Evolutionary conservation across 2,329 filamentous ascomycete species (phyloP).

Genomic region (Diaporthe sp.): DNA sequence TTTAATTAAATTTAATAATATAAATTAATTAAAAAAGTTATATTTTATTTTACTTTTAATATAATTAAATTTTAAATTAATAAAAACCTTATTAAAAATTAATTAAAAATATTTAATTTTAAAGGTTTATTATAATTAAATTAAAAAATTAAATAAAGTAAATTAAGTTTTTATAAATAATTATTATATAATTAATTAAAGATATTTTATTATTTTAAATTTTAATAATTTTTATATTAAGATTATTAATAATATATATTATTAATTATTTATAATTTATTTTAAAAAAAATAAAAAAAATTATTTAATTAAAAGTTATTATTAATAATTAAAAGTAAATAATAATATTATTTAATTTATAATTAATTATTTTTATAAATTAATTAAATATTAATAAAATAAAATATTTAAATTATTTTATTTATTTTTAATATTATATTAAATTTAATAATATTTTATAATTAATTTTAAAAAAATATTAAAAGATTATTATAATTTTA

Average conservation of each 20-base stretch:
- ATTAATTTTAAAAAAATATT: neutral
- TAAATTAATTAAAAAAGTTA: neutral
- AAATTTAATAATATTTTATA: neutral
- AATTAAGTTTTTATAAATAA: neutral
- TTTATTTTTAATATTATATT: neutral
- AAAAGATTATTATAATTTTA: neutral
- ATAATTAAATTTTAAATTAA: neutral
- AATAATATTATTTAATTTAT: neutral
- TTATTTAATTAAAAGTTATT: neutral
- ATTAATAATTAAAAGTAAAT: neutral
- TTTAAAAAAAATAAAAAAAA: neutral
- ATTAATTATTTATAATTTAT: neutral
- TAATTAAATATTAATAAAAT: neutral
- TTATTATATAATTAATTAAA: neutral
- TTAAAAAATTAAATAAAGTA: neutral
- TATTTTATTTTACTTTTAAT: neutral
- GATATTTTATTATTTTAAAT: neutral
- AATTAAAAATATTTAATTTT: neutral
- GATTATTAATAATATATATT: neutral
- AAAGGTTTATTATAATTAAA: neutral
- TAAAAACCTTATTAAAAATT: neutral
- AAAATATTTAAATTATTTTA: neutral
- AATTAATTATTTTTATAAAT: neutral
- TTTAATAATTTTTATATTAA: neutral
- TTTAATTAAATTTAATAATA: neutral